phyloP scores from a whole-genome alignment of 331 rosid species.

The Acacia concinna region DNA sequence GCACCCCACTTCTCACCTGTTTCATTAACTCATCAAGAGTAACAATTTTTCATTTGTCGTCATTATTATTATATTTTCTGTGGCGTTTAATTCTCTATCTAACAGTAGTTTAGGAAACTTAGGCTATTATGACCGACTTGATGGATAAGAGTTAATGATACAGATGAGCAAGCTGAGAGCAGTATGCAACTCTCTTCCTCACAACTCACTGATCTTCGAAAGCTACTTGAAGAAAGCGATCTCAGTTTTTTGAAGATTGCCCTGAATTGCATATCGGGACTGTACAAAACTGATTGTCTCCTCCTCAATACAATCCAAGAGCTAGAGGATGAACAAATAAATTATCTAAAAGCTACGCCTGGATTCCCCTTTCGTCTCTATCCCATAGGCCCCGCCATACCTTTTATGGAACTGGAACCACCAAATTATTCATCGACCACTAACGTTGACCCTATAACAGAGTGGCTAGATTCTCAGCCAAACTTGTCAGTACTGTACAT shows the following conservation, averaged over 20 bases:
- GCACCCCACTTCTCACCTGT: neutral
- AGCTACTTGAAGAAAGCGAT: conserved; percentile 37
- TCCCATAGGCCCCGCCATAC: conserved; percentile 62
- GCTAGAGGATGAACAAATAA: conserved; percentile 47
- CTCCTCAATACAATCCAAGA: conserved; percentile 53
- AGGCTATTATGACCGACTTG: neutral
- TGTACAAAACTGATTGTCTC: conserved; percentile 50
- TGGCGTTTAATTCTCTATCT: neutral
- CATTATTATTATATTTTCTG: neutral
- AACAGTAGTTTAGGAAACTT: neutral
- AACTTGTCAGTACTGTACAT: conserved; percentile 48
- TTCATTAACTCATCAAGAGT: neutral
- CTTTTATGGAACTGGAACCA: conserved; percentile 39
- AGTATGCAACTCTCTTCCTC: conserved; percentile 43
- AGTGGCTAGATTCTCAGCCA: conserved; percentile 51
- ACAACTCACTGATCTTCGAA: conserved; percentile 38
- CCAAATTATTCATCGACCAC: neutral
- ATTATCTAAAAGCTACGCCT: conserved; percentile 32
- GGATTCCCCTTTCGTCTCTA: conserved; percentile 44
- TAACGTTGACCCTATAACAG: conserved; percentile 23
- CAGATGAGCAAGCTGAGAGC: conserved; percentile 27
- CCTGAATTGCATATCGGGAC: conserved; percentile 41
- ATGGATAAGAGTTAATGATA: neutral
- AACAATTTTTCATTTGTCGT: neutral
- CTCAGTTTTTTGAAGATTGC: conserved; percentile 39